These are phyloP conservation scores for Solanum dulcamara DNA, from an alignment of 257 asterid genomes.

Conservation along the genomic window DNA sequence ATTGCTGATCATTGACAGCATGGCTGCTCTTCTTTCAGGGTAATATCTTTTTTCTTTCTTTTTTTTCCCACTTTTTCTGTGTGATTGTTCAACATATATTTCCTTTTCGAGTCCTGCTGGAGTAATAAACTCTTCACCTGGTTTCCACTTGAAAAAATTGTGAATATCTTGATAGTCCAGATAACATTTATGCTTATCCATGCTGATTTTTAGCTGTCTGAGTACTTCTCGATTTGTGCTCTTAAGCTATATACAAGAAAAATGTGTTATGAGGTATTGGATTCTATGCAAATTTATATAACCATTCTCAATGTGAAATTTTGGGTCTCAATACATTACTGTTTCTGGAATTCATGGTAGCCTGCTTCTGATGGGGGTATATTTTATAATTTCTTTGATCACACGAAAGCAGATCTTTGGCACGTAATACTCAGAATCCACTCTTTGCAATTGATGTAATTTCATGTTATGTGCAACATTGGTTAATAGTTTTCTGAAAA, in stretches of 20 bases:
- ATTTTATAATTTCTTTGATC: background rate
- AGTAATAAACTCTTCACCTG: background rate
- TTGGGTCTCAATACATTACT: background rate
- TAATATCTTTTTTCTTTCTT: slow-evolving; percentile 23
- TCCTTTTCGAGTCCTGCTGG: background rate
- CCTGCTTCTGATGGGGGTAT: background rate
- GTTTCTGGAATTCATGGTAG: background rate
- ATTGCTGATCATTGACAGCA: slow-evolving; percentile 73
- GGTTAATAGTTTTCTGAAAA: background rate
- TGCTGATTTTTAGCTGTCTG: background rate
- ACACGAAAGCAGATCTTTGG: background rate
- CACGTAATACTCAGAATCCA: background rate
- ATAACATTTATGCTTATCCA: background rate
- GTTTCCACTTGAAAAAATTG: background rate
- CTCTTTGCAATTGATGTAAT: background rate
- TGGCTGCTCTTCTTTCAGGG: slow-evolving; percentile 82
- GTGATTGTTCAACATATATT: background rate
- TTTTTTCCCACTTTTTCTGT: slow-evolving; percentile 3
- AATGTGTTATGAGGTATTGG: background rate
- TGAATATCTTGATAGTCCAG: background rate
- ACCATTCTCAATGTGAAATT: background rate
- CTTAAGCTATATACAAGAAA: background rate
- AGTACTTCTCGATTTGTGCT: background rate
- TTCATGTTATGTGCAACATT: background rate
- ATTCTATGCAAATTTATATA: background rate